Evolutionary conservation across 306 rosid genomes (phyloP).

Genomic region (Crotalaria pallida): DNA sequence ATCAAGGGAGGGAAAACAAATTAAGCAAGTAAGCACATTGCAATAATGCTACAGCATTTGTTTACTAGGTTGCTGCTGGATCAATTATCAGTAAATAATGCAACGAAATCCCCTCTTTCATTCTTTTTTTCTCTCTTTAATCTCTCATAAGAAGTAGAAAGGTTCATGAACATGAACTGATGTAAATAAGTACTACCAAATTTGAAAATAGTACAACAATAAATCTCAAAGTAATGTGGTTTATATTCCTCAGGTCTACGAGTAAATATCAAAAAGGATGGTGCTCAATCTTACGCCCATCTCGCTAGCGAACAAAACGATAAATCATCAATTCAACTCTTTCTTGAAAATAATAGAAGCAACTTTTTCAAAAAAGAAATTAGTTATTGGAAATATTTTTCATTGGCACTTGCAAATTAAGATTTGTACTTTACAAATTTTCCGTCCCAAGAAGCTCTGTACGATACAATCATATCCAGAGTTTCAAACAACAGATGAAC

Average conservation of each 20-base stretch:
- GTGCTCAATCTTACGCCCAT: background rate
- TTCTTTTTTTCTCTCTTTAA: background rate
- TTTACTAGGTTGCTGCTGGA: background rate
- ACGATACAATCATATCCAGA: background rate
- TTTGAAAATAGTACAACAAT: slow-evolving; percentile 2
- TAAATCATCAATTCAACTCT: background rate
- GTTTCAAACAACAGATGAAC: background rate
- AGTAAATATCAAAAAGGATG: background rate
- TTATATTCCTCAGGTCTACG: slow-evolving; percentile 3
- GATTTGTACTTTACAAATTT: background rate
- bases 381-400: background rate
- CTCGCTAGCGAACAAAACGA: slow-evolving; percentile 1
- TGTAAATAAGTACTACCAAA: background rate
- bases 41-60: background rate
- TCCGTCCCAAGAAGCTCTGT: slow-evolving; percentile 9
- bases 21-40: background rate
- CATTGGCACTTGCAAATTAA: background rate
- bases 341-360: background rate
- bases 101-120: background rate
- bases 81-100: background rate
- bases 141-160: background rate
- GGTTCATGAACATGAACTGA: slow-evolving; percentile 5
- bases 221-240: background rate
- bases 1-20: slow-evolving; percentile 6
- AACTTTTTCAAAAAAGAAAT: background rate